A percentile compares a stretch with the other conserved stretches of the same genome.
Evolutionary conservation across 1,284 basidiomycete species (phyloP).

Genomic region (Kalmanozyma brasiliensis): DNA sequence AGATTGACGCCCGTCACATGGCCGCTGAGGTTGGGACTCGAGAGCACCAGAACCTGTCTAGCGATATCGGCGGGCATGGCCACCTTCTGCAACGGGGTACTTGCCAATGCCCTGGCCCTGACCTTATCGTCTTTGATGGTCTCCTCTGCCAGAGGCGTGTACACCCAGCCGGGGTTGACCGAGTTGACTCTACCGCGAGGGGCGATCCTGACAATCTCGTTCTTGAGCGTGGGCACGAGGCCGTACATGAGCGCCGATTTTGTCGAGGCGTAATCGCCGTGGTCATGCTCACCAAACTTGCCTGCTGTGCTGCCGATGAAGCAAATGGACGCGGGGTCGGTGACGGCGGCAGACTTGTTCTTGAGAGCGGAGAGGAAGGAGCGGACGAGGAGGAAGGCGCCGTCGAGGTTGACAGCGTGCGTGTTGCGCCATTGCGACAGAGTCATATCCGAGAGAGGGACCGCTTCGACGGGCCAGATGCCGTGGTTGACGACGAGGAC

Average conservation of each 20-base stretch:
- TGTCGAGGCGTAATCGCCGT: constrained; percentile 49
- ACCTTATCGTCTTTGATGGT: constrained; percentile 69
- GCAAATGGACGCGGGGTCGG: constrained; percentile 74
- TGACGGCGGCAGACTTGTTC: constrained; percentile 69
- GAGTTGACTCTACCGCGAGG: constrained; percentile 78
- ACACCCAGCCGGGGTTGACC: constrained; percentile 79
- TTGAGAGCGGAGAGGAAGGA: constrained; percentile 74
- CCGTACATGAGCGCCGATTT: constrained; percentile 79
- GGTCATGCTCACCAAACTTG: constrained; percentile 77
- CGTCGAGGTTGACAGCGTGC: constrained; percentile 76
- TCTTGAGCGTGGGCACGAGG: constrained; percentile 77
- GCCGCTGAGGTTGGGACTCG: constrained; percentile 76
- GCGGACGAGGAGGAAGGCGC: constrained; percentile 75
- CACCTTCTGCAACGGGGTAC: constrained; percentile 78
- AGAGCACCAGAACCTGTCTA: constrained; percentile 75
- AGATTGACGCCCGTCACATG: constrained; percentile 78
- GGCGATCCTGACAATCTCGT: constrained; percentile 81
- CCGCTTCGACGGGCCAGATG: constrained; percentile 70
- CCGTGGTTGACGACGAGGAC: constrained; percentile 77
- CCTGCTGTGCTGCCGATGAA: constrained; percentile 79
- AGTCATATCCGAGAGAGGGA: constrained; percentile 74
- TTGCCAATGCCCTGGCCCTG: constrained; percentile 71
- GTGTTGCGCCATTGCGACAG: constrained; percentile 77
- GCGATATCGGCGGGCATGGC: constrained; percentile 76
- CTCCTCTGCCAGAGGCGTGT: constrained; percentile 74